These are phyloP conservation scores for Amniculicola lignicola DNA, from an alignment of 495 filamentous ascomycete species.

Conservation along the genomic window DNA sequence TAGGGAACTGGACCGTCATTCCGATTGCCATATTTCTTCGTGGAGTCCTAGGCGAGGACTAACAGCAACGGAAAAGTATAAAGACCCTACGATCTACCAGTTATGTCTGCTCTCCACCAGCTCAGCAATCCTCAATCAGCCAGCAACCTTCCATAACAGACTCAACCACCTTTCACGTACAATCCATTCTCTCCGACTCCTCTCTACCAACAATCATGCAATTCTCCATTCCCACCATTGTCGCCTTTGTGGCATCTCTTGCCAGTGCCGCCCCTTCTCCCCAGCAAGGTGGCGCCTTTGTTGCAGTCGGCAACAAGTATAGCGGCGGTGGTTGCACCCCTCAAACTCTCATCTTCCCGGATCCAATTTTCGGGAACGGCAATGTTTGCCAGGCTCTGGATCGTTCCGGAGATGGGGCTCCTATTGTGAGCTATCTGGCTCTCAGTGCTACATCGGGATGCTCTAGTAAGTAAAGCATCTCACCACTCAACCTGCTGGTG, in stretches of 20 bases:
- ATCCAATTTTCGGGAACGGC: conserved; percentile 15
- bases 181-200: not conserved
- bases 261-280: not conserved
- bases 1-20: not conserved
- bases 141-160: not conserved
- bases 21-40: too few species aligned
- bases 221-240: conserved; percentile 5
- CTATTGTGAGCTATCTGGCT: conserved; percentile 12
- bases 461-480: conserved; percentile 13
- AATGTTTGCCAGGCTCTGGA: conserved; percentile 13
- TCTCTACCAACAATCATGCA: conserved; percentile 4
- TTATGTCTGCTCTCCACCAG: not conserved
- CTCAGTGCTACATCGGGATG: conserved; percentile 1
- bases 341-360: conserved; percentile 9
- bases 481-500: too few species aligned
- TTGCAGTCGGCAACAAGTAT: conserved; percentile 21
- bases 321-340: conserved; percentile 11
- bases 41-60: not conserved
- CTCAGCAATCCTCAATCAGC: not conserved
- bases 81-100: not conserved
- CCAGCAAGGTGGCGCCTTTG: conserved; percentile 8
- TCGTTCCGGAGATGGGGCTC: not conserved
- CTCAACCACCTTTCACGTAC: not conserved
- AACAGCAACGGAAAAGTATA: not conserved
- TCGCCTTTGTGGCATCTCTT: not conserved